These are phyloP conservation scores for Mucor saturninus DNA, from an alignment of 371 early-diverging fungal genomes.

Conservation along the genomic window DNA sequence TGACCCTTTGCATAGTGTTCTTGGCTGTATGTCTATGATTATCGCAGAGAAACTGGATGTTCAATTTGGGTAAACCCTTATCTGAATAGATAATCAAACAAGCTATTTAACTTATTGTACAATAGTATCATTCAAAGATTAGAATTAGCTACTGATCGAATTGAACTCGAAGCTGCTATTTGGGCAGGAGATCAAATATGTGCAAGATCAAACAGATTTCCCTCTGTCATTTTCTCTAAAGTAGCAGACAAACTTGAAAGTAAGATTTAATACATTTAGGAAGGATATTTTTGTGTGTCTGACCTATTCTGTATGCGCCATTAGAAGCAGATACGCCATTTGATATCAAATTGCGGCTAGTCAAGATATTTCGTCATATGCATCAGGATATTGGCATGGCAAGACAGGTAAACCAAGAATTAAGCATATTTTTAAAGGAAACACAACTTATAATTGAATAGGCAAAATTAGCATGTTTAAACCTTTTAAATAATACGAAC, in stretches of 20 bases:
- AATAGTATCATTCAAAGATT: conserved; percentile 47
- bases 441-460: not conserved
- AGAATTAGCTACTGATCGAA: conserved; percentile 51
- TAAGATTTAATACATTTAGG: conserved; percentile 20
- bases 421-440: not conserved
- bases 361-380: conserved; percentile 66
- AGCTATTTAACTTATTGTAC: not conserved
- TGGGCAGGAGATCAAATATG: conserved; percentile 64
- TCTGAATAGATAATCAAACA: not conserved
- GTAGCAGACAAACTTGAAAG: conserved; percentile 37
- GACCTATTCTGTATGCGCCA: conserved; percentile 1
- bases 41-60: conserved; percentile 59
- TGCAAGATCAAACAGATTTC: conserved; percentile 54
- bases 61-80: conserved; percentile 56
- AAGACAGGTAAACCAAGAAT: conserved; percentile 28
- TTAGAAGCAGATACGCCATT: conserved; percentile 42
- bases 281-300: conserved; percentile 4
- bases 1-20: conserved; percentile 34
- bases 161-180: conserved; percentile 61
- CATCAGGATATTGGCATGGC: conserved; percentile 60
- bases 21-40: conserved; percentile 64
- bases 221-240: conserved; percentile 51
- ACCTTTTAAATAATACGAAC: conserved; percentile 43
- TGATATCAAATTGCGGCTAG: conserved; percentile 46
- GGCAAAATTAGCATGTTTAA: conserved; percentile 52